phyloP scores from a whole-genome alignment of 1,284 basidiomycete species.

The Coniferiporia sulphurascens region DNA sequence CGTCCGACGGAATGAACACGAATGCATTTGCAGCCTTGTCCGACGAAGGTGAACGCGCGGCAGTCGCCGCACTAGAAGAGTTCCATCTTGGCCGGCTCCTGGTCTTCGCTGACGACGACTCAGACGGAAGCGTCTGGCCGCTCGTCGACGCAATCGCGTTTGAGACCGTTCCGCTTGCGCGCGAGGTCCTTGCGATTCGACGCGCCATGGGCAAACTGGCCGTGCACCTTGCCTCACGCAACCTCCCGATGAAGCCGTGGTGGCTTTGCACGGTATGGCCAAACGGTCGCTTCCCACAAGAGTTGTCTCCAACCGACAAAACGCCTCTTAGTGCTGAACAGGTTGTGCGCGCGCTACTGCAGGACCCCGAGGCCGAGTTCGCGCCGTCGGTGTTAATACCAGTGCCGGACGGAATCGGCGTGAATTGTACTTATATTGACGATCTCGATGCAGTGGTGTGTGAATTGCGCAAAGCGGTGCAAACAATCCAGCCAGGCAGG shows the following conservation, averaged over 20 bases:
- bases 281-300: conserved; percentile 45
- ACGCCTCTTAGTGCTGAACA: conserved; percentile 28
- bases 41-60: conserved; percentile 32
- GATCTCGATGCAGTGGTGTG: conserved; percentile 34
- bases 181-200: conserved; percentile 65
- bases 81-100: conserved; percentile 68
- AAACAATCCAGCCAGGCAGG: conserved; percentile 3
- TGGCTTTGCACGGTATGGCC: conserved; percentile 77
- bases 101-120: conserved; percentile 38
- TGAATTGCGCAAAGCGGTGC: conserved; percentile 29
- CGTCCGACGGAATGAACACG: conserved; percentile 29
- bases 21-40: conserved; percentile 35
- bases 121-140: conserved; percentile 46
- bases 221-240: conserved; percentile 23
- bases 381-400: conserved; percentile 14
- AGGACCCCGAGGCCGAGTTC: neutral
- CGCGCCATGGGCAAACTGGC: conserved; percentile 46
- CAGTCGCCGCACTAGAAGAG: conserved; percentile 48
- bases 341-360: conserved; percentile 33
- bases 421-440: conserved; percentile 63
- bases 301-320: conserved; percentile 24
- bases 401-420: conserved; percentile 50
- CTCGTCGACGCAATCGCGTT: conserved; percentile 66
- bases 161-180: conserved; percentile 70
- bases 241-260: conserved; percentile 51